Evolutionary conservation across 208 protist genomes (phyloP), one percentile per base, ranked within the genome.

Genomic region (Acanthamoeba healyi): DNA sequence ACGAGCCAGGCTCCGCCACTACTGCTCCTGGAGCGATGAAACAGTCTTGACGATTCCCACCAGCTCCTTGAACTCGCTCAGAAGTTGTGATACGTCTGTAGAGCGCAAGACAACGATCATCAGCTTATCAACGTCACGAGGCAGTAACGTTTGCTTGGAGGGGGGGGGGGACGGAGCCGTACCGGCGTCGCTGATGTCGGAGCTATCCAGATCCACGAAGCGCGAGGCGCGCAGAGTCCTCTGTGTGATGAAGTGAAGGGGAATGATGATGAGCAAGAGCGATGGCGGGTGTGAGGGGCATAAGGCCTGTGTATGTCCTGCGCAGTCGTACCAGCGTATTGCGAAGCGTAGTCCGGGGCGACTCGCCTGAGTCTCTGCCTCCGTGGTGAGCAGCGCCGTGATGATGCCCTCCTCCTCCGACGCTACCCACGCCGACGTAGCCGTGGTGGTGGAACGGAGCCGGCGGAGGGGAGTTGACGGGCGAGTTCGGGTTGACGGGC

Each of bases 61-160:
- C 38, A 82, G 34, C 72, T 82, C 72, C 42, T 82, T 82, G 72
- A 51, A 82, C 72, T 82, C 72, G 42, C 38, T 82, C 72, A 82
- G 38, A 9, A 82, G 38, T 5, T 82, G 38, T 2, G 40, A 44
- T 38, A 82, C 19, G 24, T 82, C 72, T 82, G 38, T 29, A 51
- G 26, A 6, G 26, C 46, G 1, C 38, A 22, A 51, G 12, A 44
- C 14, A 12, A 79, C 7, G 29, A 79, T 9, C 29, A 46, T 19
- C 36, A 44, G 42, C 29, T 9, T 10, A 38, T 32, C 70, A 79
- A 44, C 29, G 24, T 42, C 36, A 79, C n/a, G n/a, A 79, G 61
- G 61, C 10, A 49, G 44, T 61, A 3, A 74, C 24, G 2, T 74
- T 42, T 42, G 32, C 38, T 29, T 10, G 7, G n/a, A 4, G 38